Conservation (phyloP, 768 basidiomycete genomes). For the Boletus eberwhitei region DNA sequence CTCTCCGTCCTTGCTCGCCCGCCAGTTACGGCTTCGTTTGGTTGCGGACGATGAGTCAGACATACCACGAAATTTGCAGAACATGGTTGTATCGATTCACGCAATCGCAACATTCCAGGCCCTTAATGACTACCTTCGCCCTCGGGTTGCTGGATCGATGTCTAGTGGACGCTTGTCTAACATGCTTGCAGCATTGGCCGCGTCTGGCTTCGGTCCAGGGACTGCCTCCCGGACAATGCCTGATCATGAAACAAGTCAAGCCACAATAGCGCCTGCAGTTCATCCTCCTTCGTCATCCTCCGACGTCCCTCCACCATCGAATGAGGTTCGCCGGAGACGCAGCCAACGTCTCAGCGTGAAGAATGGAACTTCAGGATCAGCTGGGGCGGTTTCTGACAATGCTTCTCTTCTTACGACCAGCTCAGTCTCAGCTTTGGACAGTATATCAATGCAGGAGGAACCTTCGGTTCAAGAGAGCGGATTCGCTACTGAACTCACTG, state of each 20-base stretch:
- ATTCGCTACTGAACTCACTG: slow-evolving; percentile 71
- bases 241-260: slow-evolving; percentile 32
- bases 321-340: slow-evolving; percentile 59
- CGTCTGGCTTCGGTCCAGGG: slow-evolving; percentile 63
- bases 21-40: slow-evolving; percentile 85
- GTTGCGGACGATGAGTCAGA: slow-evolving; percentile 89
- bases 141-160: slow-evolving; percentile 74
- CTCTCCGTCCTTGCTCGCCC: slow-evolving; percentile 87
- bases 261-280: slow-evolving; percentile 25
- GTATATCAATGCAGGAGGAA: slow-evolving; percentile 38
- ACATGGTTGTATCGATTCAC: slow-evolving; percentile 95
- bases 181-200: slow-evolving; percentile 88
- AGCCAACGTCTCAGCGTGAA: slow-evolving; percentile 83
- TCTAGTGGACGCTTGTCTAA: slow-evolving; percentile 67
- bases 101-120: slow-evolving; percentile 98
- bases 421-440: slow-evolving; percentile 28
- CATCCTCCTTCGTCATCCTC: slow-evolving; percentile 35
- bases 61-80: slow-evolving; percentile 80
- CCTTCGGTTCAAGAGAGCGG: slow-evolving; percentile 60
- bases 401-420: slow-evolving; percentile 22
- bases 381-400: slow-evolving; percentile 10
- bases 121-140: slow-evolving; percentile 92
- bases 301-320: slow-evolving; percentile 34
- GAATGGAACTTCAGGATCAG: slow-evolving; percentile 33
- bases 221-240: slow-evolving; percentile 37